phyloP scores from a whole-genome alignment of 345 rosid species.

The Salix koriyanagi region DNA sequence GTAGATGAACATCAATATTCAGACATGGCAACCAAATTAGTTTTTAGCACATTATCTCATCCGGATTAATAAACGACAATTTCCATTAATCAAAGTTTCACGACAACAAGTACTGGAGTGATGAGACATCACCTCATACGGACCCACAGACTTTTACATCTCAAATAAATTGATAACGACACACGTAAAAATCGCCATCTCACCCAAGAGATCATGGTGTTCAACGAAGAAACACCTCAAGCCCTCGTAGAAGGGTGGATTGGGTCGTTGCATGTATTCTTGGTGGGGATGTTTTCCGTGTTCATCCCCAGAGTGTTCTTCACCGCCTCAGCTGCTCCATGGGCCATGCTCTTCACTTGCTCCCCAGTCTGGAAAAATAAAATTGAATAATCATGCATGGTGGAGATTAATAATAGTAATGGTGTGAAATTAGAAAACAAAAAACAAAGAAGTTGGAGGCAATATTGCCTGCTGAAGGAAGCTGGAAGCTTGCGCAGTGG shows the following conservation, averaged over 20 bases:
- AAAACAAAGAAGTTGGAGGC: neutral
- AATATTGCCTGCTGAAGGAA: constrained; percentile 23
- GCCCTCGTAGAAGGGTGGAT: neutral
- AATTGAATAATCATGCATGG: neutral
- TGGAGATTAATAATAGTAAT: neutral
- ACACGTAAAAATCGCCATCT: neutral
- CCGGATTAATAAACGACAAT: neutral
- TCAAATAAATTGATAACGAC: too few relatives aligned
- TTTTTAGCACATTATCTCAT: neutral
- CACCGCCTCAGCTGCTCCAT: constrained; percentile 32
- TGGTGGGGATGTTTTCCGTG: neutral
- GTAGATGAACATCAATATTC: neutral
- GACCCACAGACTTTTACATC: too few relatives aligned
- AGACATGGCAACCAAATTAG: neutral
- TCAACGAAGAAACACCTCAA: neutral
- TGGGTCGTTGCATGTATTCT: neutral
- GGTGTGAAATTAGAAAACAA: neutral
- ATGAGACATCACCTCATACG: neutral
- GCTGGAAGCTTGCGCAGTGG: constrained; percentile 16
- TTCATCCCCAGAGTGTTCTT: constrained; percentile 31
- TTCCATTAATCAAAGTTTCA: neutral
- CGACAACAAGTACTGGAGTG: neutral
- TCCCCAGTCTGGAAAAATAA: constrained; percentile 21
- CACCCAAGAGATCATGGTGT: neutral
- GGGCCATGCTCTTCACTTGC: constrained; percentile 31